Evolutionary conservation across 805 yeast genomes (phyloP), one percentile per base, ranked within the genome.

Genomic region (Clavispora asparagi): DNA sequence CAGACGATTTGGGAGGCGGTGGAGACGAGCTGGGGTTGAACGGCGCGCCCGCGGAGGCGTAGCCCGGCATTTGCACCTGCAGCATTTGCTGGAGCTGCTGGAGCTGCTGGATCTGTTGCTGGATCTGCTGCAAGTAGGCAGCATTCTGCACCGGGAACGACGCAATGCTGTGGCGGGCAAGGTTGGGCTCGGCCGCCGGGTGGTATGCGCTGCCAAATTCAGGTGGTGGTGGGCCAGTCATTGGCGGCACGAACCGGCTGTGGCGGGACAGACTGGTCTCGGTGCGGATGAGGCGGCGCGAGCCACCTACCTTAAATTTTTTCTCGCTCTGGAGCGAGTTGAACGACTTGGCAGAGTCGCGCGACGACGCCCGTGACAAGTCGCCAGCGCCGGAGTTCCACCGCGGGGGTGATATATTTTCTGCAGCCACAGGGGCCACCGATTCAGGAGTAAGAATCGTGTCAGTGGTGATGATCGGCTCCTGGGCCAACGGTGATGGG

Each of bases 81-180:
- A 13, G 39, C 29, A 42, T 17, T 30, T 51, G 53, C 46, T 45
- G 49, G 31, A 46, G 36, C 38, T 47, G 48, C 40, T 45, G 53
- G 19, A 48, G 46, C 44, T 87, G 68, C 50, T 82, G 85, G 11
- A 83, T 70, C 14, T 67, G 68, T 52, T 83, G 63, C 31, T 82
- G 62, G 35, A 71, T 65, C 9, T 71, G 74, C 51, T 83, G 90
- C 35, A 83, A 70, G 53, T 80, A 81, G 36, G 42, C 40, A 14
- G 35, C 30, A 25, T 41, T 44, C 30, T 42, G 50, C 53, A 50
- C 43, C 6, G 48, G 52, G 27, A 47, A 31, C n/a, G 41, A 37
- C 4, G 40, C 42, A 13, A 49, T 51, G 41, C 53, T 49, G 16
- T 51, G 51, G 14, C 55, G 35, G 17, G 39, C 39, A 16, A 37